Evolutionary conservation across 345 rosid species (phyloP), one percentile per base, ranked within the genome.

Genomic region (Leavenworthia alabamica): DNA sequence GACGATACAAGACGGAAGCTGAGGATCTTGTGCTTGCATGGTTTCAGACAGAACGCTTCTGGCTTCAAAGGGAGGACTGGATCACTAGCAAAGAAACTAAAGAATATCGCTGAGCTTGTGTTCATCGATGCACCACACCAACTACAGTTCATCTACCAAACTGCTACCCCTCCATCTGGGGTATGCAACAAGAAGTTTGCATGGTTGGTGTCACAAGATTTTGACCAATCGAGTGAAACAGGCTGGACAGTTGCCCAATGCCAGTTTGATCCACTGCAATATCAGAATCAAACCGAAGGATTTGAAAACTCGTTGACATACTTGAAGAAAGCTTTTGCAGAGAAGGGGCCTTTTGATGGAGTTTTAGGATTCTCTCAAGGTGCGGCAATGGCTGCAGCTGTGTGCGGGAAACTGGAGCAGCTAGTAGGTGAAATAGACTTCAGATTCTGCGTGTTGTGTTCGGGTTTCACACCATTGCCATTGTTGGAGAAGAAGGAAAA

Each of bases 301-400:
- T 77, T 80, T 48, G 86, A 82, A 22, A 51, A 35, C 58, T 94
- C 96, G 7, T 24, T 84, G 24, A 58, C 78, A 29, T 81, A 73
- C 73, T 67, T 93, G 70, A 81, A 75, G 73, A 73, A 22, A 0
- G 48, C 66, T 7, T 80, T 78, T 79, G 73, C 76, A 6, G 64
- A 48, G 70, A 70, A 76, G 64, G 99, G 99, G n/a, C 96, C 95
- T 27, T 90, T 90, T 66, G 99, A 94, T 59, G 99, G 96, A 59
- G 79, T 88, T 46, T 75, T 94, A 12, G 96, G 99, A 59, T 90
- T 94, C 67, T 90, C 95, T 32, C 97, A 84, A 58, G 97, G 99
- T 66, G 99, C 97, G 1, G 97, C 95, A 20, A 84, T 86, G 95
- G 84, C 93, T 59, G 92, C 92, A 66, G 76, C 80, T 22, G 65